A percentile compares a stretch with the other conserved stretches of the same genome.
These are phyloP conservation scores for Epichloe gansuensis DNA, from an alignment of 2,329 filamentous ascomycete species.

Conservation along the genomic window DNA sequence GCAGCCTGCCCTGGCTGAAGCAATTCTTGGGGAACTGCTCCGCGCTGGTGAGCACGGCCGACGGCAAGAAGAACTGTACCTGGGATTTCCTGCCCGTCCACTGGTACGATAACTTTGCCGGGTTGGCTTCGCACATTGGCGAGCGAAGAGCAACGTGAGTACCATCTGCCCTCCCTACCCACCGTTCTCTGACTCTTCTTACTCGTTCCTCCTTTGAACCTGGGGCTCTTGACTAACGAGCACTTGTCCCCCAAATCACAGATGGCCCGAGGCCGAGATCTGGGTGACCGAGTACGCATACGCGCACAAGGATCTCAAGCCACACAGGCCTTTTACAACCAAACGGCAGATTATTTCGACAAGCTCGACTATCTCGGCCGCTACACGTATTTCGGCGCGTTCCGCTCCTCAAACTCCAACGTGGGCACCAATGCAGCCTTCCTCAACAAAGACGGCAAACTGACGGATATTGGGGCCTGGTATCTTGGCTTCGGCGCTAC, in stretches of 20 bases:
- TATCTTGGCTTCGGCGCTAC: slow-evolving; percentile 51
- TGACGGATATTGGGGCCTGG: slow-evolving; percentile 68
- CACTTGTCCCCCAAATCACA: slow-evolving; percentile 19
- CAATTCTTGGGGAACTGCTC: slow-evolving; percentile 55
- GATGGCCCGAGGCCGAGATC: slow-evolving; percentile 49
- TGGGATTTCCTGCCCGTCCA: slow-evolving; percentile 53
- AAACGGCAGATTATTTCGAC: slow-evolving; percentile 54
- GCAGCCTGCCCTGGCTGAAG: slow-evolving; percentile 53
- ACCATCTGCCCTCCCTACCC: neutral
- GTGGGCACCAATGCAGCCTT: slow-evolving; percentile 63
- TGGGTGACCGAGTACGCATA: slow-evolving; percentile 74
- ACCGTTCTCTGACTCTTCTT: neutral
- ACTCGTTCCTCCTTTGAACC: neutral
- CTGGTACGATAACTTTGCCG: slow-evolving; percentile 59
- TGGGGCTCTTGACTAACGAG: neutral
- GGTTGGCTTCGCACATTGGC: slow-evolving; percentile 54
- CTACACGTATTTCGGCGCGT: slow-evolving; percentile 68
- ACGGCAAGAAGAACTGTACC: slow-evolving; percentile 38
- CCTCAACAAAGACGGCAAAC: slow-evolving; percentile 51
- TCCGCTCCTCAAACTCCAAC: slow-evolving; percentile 57
- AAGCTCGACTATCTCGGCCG: slow-evolving; percentile 40
- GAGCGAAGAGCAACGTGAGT: slow-evolving; percentile 28
- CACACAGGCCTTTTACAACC: slow-evolving; percentile 58
- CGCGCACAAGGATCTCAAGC: slow-evolving; percentile 41
- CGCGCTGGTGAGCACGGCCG: slow-evolving; percentile 35